phyloP scores from a whole-genome alignment of 2,329 filamentous ascomycete genomes.

The Sporothrix pallida region DNA sequence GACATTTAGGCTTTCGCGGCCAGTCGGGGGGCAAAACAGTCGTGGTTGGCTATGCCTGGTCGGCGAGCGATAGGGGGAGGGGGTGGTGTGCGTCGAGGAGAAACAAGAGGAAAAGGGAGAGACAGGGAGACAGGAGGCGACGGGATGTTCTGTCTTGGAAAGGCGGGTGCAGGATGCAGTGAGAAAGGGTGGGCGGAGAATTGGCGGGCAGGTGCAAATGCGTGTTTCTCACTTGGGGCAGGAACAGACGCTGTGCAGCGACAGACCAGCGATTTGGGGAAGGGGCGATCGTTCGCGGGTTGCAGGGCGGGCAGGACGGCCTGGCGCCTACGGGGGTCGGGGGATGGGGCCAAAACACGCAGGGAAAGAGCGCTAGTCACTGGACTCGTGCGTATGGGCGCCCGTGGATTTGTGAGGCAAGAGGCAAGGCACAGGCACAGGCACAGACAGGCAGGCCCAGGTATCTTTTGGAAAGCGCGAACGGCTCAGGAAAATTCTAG shows the following conservation, averaged over 20 bases:
- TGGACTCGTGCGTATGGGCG: not conserved
- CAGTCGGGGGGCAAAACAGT: conserved; percentile 23
- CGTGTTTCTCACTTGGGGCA: conserved; percentile 9
- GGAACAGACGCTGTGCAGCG: conserved; percentile 2
- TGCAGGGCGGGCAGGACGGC: conserved; percentile 24
- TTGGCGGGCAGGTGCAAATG: conserved; percentile 9
- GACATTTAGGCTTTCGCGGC: conserved; percentile 46
- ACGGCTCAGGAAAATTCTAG: not conserved
- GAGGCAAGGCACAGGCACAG: no score
- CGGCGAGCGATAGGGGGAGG: conserved; percentile 16
- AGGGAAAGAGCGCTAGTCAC: conserved; percentile 15
- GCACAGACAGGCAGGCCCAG: not conserved
- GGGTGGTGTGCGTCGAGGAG: conserved; percentile 28
- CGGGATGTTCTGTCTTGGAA: conserved; percentile 25
- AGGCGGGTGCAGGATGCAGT: conserved; percentile 28
- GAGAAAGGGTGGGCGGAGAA: conserved; percentile 17
- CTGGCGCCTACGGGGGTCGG: conserved; percentile 26
- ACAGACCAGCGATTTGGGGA: conserved; percentile 26
- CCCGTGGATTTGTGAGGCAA: conserved; percentile 1
- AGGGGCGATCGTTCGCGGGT: conserved; percentile 31
- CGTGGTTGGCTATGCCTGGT: conserved; percentile 31
- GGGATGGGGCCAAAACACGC: conserved; percentile 16
- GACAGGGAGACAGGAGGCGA: conserved; percentile 21
- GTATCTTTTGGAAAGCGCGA: not conserved
- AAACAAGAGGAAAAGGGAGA: conserved; percentile 21